Evolutionary conservation across 2,329 filamentous ascomycete species (phyloP).

Genomic region (Penicillium aurantiogriseum): DNA sequence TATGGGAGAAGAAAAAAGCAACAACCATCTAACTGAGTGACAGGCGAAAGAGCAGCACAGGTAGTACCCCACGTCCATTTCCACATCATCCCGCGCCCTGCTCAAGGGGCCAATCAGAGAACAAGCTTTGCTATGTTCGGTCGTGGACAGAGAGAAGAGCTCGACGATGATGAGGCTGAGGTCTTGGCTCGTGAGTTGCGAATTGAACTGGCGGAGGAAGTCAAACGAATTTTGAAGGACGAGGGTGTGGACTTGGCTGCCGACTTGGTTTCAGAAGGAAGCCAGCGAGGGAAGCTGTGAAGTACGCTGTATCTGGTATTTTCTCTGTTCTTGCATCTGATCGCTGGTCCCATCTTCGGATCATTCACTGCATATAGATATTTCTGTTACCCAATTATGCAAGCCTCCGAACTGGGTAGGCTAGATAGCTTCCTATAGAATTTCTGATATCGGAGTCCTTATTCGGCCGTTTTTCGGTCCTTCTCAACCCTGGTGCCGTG

Average conservation of each 20-base stretch:
- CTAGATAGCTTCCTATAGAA: background rate
- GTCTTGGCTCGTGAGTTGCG: slow-evolving; percentile 39
- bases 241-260: slow-evolving; percentile 40
- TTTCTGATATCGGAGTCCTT: background rate
- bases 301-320: background rate
- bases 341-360: background rate
- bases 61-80: slow-evolving; percentile 94
- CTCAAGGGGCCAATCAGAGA: slow-evolving; percentile 29
- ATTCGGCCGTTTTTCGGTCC: background rate
- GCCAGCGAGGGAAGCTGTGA: slow-evolving; percentile 25
- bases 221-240: slow-evolving; percentile 34
- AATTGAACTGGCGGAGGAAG: slow-evolving; percentile 38
- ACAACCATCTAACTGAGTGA: background rate
- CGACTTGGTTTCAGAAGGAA: slow-evolving; percentile 4
- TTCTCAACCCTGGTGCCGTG: slow-evolving; percentile 1
- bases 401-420: background rate
- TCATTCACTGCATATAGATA: background rate
- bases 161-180: slow-evolving; percentile 48
- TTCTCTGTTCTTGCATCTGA: background rate
- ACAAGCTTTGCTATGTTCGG: slow-evolving; percentile 48
- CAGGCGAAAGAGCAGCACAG: slow-evolving; percentile 78
- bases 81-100: slow-evolving; percentile 83
- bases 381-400: background rate
- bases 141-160: slow-evolving; percentile 46
- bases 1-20: background rate